Evolutionary conservation across 495 filamentous ascomycete species (phyloP).

Genomic region (Extremus antarcticus): DNA sequence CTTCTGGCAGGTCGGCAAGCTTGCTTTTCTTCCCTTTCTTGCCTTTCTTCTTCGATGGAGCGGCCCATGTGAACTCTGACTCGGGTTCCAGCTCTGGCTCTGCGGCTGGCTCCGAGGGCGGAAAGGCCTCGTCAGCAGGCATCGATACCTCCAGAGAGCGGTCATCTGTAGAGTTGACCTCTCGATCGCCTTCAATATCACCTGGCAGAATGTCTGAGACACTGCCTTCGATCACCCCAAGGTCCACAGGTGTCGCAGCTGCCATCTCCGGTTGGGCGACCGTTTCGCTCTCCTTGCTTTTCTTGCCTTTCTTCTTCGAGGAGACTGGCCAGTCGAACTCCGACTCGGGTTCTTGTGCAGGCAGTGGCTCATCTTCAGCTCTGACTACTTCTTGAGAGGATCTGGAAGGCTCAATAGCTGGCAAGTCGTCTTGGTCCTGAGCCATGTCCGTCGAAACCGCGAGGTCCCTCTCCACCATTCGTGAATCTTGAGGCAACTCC

Average conservation of each 20-base stretch:
- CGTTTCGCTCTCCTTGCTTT: constrained; percentile 23
- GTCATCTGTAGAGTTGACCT: too few species aligned
- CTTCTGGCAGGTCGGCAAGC: neutral
- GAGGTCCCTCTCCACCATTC: too few species aligned
- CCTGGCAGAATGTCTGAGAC: too few species aligned
- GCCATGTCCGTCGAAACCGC: neutral
- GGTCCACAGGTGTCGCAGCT: too few species aligned
- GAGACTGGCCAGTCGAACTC: neutral
- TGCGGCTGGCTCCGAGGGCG: too few species aligned
- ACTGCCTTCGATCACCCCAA: too few species aligned
- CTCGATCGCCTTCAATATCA: too few species aligned
- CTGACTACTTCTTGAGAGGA: neutral
- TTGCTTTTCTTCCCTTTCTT: constrained; percentile 32
- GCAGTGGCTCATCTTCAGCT: neutral
- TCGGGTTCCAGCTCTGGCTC: too few species aligned
- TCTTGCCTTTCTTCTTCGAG: constrained; percentile 33
- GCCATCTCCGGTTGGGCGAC: neutral
- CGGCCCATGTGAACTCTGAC: neutral
- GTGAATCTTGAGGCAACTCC: neutral
- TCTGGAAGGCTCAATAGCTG: neutral
- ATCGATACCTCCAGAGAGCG: too few species aligned
- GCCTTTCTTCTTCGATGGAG: constrained; percentile 27
- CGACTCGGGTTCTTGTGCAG: constrained; percentile 25
- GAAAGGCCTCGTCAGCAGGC: too few species aligned
- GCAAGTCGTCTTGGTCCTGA: neutral